A percentile compares a stretch with the other conserved stretches of the same genome.
Conservation (phyloP, 2,329 filamentous ascomycete species). For the Fusarium humuli region DNA sequence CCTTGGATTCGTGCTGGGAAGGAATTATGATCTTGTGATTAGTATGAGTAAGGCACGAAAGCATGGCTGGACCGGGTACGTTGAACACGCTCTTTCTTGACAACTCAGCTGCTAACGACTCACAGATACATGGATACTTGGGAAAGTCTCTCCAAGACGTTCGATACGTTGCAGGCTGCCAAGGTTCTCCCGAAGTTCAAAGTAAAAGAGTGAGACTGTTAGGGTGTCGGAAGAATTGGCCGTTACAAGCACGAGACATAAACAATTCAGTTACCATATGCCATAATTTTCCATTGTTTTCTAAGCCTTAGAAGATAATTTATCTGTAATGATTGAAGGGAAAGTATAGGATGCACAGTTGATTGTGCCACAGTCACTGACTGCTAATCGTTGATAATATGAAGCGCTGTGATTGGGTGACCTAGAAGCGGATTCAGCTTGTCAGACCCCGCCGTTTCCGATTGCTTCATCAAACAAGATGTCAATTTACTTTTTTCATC, state of each 20-base stretch:
- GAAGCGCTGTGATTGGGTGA: background rate
- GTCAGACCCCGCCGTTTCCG: background rate
- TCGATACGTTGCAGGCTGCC: background rate
- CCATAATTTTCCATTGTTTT: background rate
- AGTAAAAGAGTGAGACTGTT: too few relatives aligned
- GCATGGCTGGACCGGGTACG: constrained; percentile 1
- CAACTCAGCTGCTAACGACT: background rate
- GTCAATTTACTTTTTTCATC: background rate
- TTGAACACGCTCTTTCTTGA: background rate
- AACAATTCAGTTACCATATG: background rate
- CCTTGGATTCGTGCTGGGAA: constrained; percentile 5
- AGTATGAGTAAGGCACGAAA: constrained; percentile 11
- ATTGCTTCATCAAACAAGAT: background rate
- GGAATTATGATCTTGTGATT: constrained; percentile 11
- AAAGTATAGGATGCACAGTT: background rate
- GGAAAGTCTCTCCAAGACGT: background rate
- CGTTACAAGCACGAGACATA: background rate
- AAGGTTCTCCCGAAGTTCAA: background rate
- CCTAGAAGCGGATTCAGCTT: background rate
- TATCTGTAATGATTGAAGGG: background rate
- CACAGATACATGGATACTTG: constrained; percentile 3
- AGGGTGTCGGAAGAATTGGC: too few relatives aligned
- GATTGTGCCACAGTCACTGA: background rate
- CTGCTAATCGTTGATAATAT: background rate
- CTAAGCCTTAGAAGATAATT: background rate